Evolutionary conservation across 1,284 basidiomycete species (phyloP), one percentile per base, ranked within the genome.

Genomic region (Neonothopanus nambi): DNA sequence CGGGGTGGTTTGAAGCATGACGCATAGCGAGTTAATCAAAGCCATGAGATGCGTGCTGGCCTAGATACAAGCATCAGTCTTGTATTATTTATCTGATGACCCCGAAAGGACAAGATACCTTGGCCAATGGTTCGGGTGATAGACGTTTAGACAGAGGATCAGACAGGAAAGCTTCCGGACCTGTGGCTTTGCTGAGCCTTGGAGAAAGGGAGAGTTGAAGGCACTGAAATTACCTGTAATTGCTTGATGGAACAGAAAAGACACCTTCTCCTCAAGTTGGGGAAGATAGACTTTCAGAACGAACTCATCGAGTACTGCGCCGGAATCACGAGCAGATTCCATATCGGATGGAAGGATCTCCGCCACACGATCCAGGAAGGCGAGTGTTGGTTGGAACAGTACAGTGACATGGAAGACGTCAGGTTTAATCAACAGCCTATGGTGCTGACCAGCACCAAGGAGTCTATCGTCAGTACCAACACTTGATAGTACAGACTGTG

Each of bases 361-460:
- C 30, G 84, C 71, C 39, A 91, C 74, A 13, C 89, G 83, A 54
- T 89, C 80, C 57, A 98, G 78, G 68, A 97, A 98, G 0, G 87
- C 77, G 9, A 98, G 73, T 6, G 95, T 96, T 0, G 97, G 96
- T 61, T 93, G 92, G 71, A 99, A 98, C 12, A 99, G 77, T 12
- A 95, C 85, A 47, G 87, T 91, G 48, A 98, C 93, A 71, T 98
- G 95, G 75, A 98, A 98, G 1, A 94, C 91, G 67, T 98, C 92
- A 1, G 97, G 89, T 57, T 86, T 86, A 57, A 98, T 89, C 26
- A 99, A 80, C 18, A 91, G 76, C 21, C 91, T 85, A 73, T 98
- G 95, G 51, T 89, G 89, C 44, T 91, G 87, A 39, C 85, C 86
- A 8, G 76, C 76, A 26, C 85, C 85, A 9, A 88, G 72, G 51